These are phyloP conservation scores for Euptelea pleiosperma DNA, from an alignment of 164 flowering plant species.

Conservation along the genomic window DNA sequence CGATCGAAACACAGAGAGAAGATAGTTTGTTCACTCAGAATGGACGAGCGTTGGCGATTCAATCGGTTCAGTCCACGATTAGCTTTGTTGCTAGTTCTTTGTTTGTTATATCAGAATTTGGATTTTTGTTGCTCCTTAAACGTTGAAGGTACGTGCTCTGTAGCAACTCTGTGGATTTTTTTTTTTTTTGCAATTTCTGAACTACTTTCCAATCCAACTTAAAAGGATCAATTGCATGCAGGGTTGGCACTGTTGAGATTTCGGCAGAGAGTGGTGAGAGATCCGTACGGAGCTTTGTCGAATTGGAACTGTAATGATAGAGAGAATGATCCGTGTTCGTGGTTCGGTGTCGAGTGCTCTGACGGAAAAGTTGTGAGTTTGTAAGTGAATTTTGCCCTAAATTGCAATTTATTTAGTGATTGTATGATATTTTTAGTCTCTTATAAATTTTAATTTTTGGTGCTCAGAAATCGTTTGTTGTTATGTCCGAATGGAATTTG, in stretches of 20 bases:
- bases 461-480: neutral
- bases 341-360: conserved; percentile 68
- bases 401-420: neutral
- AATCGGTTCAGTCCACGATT: conserved; percentile 16
- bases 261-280: conserved; percentile 42
- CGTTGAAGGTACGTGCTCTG: conserved; percentile 47
- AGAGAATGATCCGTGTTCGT: conserved; percentile 45
- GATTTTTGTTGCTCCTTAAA: conserved; percentile 43
- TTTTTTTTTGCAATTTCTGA: neutral
- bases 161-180: neutral
- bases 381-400: conserved; percentile 51
- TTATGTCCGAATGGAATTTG: neutral
- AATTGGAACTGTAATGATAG: conserved; percentile 45
- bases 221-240: conserved; percentile 25
- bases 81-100: conserved; percentile 17
- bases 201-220: too few species aligned
- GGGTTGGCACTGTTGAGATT: conserved; percentile 57
- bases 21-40: too few species aligned
- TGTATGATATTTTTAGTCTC: neutral
- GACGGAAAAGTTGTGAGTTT: conserved; percentile 49
- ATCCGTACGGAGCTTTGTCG: conserved; percentile 56
- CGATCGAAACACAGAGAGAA: too few species aligned
- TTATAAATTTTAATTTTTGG: neutral
- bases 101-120: conserved; percentile 25
- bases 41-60: conserved; percentile 31